A percentile compares a stretch with the other conserved stretches of the same genome.
phyloP scores from a whole-genome alignment of 495 filamentous ascomycete species.

The Xylaria scruposa region DNA sequence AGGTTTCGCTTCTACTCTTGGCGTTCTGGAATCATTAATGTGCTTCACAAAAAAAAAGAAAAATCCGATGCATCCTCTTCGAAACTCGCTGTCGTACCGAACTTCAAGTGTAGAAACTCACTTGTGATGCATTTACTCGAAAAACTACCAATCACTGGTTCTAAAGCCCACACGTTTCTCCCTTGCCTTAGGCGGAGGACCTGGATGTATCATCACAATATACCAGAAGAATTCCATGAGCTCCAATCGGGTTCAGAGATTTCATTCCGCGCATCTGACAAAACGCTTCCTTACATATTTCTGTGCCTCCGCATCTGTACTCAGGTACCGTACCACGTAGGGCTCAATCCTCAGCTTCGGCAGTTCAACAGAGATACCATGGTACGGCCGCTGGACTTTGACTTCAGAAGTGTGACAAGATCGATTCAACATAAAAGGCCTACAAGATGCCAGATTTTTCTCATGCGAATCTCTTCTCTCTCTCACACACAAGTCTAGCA shows the following conservation, averaged over 20 bases:
- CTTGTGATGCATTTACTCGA: neutral
- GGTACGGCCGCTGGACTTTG: neutral
- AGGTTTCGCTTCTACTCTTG: neutral
- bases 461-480: neutral
- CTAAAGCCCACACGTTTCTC: neutral
- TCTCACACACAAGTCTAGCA: neutral
- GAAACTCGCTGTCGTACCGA: neutral
- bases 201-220: neutral
- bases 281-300: neutral
- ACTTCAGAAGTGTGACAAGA: neutral
- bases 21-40: neutral
- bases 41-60: neutral
- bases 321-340: neutral
- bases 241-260: neutral
- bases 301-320: conserved; percentile 3
- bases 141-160: neutral
- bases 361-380: neutral
- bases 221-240: neutral
- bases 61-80: neutral
- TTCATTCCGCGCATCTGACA: neutral
- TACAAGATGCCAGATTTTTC: neutral
- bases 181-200: neutral
- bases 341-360: neutral
- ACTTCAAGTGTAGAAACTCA: neutral
- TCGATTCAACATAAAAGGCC: neutral